These are phyloP conservation scores for Coemansia sp. DNA, from an alignment of 192 early-diverging fungal species.

Conservation along the genomic window DNA sequence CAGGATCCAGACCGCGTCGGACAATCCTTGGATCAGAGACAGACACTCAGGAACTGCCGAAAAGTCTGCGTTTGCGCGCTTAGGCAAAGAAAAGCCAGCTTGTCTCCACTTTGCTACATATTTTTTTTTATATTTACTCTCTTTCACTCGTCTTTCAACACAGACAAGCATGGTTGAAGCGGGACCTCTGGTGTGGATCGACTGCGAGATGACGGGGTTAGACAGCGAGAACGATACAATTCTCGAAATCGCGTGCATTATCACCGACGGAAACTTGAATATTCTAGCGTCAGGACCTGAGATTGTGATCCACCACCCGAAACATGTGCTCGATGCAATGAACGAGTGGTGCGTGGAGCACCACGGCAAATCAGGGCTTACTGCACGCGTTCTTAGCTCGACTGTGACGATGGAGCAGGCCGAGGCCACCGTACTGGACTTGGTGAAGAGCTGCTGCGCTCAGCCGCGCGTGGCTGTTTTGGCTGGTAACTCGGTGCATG, in stretches of 20 bases:
- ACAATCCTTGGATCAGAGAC: neutral
- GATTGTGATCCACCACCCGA: constrained; percentile 72
- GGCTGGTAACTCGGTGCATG: constrained; percentile 93
- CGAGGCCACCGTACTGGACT: constrained; percentile 68
- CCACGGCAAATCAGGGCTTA: constrained; percentile 86
- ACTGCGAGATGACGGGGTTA: constrained; percentile 58
- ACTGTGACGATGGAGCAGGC: constrained; percentile 68
- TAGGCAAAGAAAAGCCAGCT: constrained; percentile 8
- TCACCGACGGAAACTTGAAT: constrained; percentile 88
- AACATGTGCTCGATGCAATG: constrained; percentile 82
- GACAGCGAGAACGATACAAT: constrained; percentile 68
- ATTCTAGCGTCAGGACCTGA: constrained; percentile 74
- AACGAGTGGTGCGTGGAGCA: constrained; percentile 87
- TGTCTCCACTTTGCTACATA: neutral
- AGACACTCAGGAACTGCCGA: neutral
- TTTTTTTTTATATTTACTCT: neutral
- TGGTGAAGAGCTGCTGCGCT: constrained; percentile 73
- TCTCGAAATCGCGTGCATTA: constrained; percentile 87
- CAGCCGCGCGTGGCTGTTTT: constrained; percentile 63
- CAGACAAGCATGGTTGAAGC: neutral
- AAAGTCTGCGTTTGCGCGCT: neutral
- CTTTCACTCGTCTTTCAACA: neutral
- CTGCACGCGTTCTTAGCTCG: constrained; percentile 68
- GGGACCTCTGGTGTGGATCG: constrained; percentile 54
- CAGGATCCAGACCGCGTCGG: neutral